A percentile compares a stretch with the other conserved stretches of the same genome.
phyloP scores from a whole-genome alignment of 2,329 filamentous ascomycete genomes.

The Teratosphaeria destructans region DNA sequence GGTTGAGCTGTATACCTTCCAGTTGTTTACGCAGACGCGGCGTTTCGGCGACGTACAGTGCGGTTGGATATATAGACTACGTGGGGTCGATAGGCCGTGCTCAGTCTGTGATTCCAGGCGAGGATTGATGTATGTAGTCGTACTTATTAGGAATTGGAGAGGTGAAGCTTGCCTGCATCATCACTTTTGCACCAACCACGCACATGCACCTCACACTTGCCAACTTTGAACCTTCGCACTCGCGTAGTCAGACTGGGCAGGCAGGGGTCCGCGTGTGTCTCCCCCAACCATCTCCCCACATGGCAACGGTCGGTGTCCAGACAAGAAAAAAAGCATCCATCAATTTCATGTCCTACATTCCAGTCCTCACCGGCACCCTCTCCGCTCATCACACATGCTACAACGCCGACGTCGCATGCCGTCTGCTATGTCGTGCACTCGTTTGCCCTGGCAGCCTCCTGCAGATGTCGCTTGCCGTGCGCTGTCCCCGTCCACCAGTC shows the following conservation, averaged over 20 bases:
- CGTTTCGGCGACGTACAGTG: background rate
- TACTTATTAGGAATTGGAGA: background rate
- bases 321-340: background rate
- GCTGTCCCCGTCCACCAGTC: background rate
- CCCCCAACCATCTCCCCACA: background rate
- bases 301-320: background rate
- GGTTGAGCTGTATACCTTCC: background rate
- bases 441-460: background rate
- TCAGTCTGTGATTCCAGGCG: background rate
- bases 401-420: background rate
- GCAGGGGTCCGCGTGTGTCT: background rate
- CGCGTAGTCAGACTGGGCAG: background rate
- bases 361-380: background rate
- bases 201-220: background rate
- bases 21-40: background rate
- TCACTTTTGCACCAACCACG: background rate
- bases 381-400: background rate
- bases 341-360: background rate
- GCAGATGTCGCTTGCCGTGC: background rate
- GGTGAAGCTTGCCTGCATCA: background rate
- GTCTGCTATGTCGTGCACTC: background rate
- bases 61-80: no score
- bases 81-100: background rate
- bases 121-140: no score
- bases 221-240: background rate